Base-by-base conservation (phyloP, 345 rosid genomes). In the Moringa oleifera region DNA sequence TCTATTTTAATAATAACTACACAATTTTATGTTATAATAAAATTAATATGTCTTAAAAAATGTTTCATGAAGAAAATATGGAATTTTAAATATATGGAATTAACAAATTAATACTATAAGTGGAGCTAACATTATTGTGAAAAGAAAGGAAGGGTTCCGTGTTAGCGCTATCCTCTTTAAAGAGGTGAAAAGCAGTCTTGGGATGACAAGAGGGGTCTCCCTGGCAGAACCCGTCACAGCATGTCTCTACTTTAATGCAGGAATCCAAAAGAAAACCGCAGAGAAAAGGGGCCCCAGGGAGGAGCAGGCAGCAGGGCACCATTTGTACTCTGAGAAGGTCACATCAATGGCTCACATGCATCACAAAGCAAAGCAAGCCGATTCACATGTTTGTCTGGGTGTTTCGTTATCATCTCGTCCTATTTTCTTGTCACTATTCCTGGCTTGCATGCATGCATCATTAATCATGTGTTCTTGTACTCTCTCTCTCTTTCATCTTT, bases 291-390 rank as follows among this genome's bases (percentile, higher is more conserved):
- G 51, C 23, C 49, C 55, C 28, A 20, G 36, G 11, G 60, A 28
- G n/a, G 49, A 46, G 59, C 70, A 66, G 36, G 55, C 66, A 65
- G 19, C 37, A 62, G 22, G 56, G 31, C 61, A 61, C 71, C 73
- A 45, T 68, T n/a, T n/a, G n/a, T n/a, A n/a, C n/a, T n/a, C n/a
- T n/a, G n/a, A 63, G 19, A 23, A 37, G 55, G 80, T 76, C 77
- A 33, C 66, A n/a, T n/a, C 56, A 70, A 70, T 78, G 36, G 23
- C 65, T 77, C 81, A 77, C 78, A 73, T 73, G 78, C 64, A 67
- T 59, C 60, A n/a, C n/a, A n/a, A n/a, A n/a, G n/a, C n/a, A 21
- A 53, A 46, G 45, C 61, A 25, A 31, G 58, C n/a, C 63, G 37
- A 61, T 41, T 70, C 81, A 73, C 75, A 61, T 63, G 75, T 66